Conservation (phyloP, 441 rosid genomes). For the Brassica hybrid region DNA sequence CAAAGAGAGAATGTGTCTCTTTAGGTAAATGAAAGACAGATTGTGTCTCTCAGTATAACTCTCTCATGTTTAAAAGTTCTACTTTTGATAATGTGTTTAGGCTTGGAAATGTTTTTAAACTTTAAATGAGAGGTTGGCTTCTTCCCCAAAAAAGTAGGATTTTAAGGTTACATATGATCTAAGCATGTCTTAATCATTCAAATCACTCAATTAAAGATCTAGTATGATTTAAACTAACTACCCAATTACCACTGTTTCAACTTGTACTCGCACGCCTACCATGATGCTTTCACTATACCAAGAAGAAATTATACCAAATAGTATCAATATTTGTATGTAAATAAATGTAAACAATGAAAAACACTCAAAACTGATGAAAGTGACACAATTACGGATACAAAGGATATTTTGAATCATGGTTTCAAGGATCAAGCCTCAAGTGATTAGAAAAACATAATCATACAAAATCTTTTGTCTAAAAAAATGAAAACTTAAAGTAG, state of each 20-base stretch:
- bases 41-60: too few species aligned
- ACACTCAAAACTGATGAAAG: not conserved
- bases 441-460: conserved; percentile 17
- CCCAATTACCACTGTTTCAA: conserved; percentile 33
- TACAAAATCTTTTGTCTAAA: conserved; percentile 19
- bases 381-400: not conserved
- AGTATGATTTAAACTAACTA: conserved; percentile 25
- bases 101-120: conserved; percentile 17
- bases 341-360: not conserved
- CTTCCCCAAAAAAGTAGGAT: conserved; percentile 31
- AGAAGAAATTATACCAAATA: not conserved
- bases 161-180: conserved; percentile 33
- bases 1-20: too few species aligned
- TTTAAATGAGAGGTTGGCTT: conserved; percentile 2
- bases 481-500: conserved; percentile 14
- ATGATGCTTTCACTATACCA: conserved; percentile 16
- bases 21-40: too few species aligned
- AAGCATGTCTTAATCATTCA: conserved; percentile 49
- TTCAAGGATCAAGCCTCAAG: not conserved
- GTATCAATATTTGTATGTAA: not conserved
- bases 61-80: not conserved
- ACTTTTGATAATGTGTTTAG: not conserved
- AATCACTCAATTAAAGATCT: conserved; percentile 35
- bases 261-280: conserved; percentile 35
- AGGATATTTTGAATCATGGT: not conserved